A percentile compares a stretch with the other conserved stretches of the same genome.
phyloP scores from a whole-genome alignment of 225 moss, liverwort and hornwort species.

The Pseudoscleropodium purum region DNA sequence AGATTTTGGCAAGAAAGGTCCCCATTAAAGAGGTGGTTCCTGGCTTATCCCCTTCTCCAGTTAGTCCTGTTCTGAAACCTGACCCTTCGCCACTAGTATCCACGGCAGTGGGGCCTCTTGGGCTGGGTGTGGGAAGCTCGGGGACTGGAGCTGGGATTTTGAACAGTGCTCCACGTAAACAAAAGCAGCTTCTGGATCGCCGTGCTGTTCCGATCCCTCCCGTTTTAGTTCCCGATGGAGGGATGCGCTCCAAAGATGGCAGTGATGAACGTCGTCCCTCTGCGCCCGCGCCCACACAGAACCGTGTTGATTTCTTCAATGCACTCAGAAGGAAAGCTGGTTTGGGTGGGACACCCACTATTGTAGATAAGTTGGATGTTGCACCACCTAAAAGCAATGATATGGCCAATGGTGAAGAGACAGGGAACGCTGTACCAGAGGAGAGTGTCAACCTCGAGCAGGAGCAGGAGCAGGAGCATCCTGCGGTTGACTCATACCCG shows the following conservation, averaged over 20 bases:
- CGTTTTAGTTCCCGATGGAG: conserved; percentile 43
- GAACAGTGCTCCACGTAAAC: conserved; percentile 59
- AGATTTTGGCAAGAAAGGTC: conserved; percentile 68
- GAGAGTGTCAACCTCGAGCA: conserved; percentile 36
- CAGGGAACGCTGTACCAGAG: conserved; percentile 17
- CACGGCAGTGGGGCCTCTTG: conserved; percentile 23
- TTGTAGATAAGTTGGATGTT: conserved; percentile 68
- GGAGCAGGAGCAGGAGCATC: conserved; percentile 42
- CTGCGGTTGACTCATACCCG: conserved; percentile 27
- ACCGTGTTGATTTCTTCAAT: conserved; percentile 95
- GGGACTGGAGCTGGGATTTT: conserved; percentile 26
- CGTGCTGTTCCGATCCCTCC: conserved; percentile 87
- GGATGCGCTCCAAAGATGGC: conserved; percentile 56
- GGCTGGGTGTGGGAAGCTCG: conserved; percentile 32
- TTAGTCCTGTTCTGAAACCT: conserved; percentile 38
- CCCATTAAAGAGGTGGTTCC: conserved; percentile 56
- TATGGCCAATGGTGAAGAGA: conserved; percentile 43
- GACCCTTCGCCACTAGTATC: conserved; percentile 35
- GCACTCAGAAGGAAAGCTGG: conserved; percentile 82
- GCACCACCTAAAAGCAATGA: conserved; percentile 39
- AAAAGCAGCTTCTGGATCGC: conserved; percentile 81
- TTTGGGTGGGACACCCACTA: conserved; percentile 38
- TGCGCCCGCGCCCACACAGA: conserved; percentile 64
- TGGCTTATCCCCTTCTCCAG: conserved; percentile 24
- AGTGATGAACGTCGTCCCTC: conserved; percentile 74